Base-by-base conservation (phyloP, 2,329 filamentous ascomycete species). In the Didymella arachidicola region DNA sequence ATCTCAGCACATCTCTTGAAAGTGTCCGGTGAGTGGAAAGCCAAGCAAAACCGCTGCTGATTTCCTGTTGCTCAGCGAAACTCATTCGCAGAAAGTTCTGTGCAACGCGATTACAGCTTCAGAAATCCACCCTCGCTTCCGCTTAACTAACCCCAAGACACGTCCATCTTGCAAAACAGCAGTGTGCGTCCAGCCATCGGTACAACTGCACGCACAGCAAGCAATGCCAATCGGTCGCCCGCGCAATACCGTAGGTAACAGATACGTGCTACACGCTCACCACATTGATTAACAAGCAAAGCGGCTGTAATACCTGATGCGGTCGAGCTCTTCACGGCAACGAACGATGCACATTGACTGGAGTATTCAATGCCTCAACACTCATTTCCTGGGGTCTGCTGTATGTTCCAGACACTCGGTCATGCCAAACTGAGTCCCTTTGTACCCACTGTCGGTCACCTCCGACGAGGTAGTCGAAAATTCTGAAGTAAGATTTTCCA, bases 401-500 rank as follows among this genome's bases (percentile, higher is more conserved):
- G 29, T 4, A 14, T 30, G 50, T 26, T 49, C 45, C 56, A 53
- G 56, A 26, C 39, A 45, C 4, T 36, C n/a, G 14, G 25, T 32
- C 30, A 45, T 29, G 11, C 55, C 19, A 32, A 36, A 48, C 18
- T 29, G 2, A 39, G 39, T 44, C 16, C 44, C 27, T 16, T 34
- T 3, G 46, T 59, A 59, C 41, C 56, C 56, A 54, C 50, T 41
- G n/a, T 60, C 57, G 57, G 57, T 39, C 42, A 55, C 25, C 52
- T 60, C 57, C 52, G 57, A 60, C 11, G 41, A 30, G 16, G 41
- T 41, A 6, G 34, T 41, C 11, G 47, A 60, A 51, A 60, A 55
- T 55, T 52, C 57, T 60, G 47, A 52, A 8, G 42, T 60, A 55
- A 55, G 52, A 60, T 55, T 55, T 52, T 54, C 46, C 26, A 27